These are phyloP conservation scores for Aspergillus ustus DNA, from an alignment of 2,329 filamentous ascomycete species.

Conservation along the genomic window DNA sequence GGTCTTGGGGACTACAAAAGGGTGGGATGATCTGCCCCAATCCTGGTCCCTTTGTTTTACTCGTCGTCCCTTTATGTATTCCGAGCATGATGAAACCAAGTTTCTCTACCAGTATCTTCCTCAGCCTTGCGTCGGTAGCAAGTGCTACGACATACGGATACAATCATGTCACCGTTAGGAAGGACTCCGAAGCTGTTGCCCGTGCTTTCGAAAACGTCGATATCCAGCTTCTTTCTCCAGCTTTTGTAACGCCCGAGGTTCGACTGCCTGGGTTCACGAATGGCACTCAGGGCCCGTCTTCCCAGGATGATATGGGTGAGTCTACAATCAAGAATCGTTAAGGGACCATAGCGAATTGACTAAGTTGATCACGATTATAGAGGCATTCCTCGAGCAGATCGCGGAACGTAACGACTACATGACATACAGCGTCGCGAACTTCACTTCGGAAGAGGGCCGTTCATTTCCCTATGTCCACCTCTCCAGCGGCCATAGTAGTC, in stretches of 20 bases:
- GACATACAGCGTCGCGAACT: constrained; percentile 9
- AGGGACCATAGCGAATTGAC: background rate
- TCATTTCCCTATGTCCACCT: constrained; percentile 12
- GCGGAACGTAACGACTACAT: constrained; percentile 12
- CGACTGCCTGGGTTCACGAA: constrained; percentile 13
- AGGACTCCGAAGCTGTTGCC: constrained; percentile 3
- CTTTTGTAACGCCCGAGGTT: constrained; percentile 9
- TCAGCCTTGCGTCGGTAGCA: constrained; percentile 7
- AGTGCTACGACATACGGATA: constrained; percentile 9
- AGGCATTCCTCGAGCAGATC: constrained; percentile 7
- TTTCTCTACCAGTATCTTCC: background rate
- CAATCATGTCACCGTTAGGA: constrained; percentile 10
- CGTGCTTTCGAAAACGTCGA: constrained; percentile 1
- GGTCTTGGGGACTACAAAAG: background rate
- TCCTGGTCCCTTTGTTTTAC: background rate
- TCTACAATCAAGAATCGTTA: background rate
- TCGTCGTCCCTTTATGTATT: no score
- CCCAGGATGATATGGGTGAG: constrained; percentile 5
- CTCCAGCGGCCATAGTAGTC: background rate
- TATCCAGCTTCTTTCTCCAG: constrained; percentile 3
- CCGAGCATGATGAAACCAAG: no score
- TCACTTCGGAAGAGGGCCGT: constrained; percentile 12
- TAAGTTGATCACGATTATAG: background rate
- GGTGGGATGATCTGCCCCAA: background rate
- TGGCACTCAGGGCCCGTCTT: constrained; percentile 13